Conservation (phyloP, 2,329 filamentous ascomycete species). For the Biscogniauxia sp. region DNA sequence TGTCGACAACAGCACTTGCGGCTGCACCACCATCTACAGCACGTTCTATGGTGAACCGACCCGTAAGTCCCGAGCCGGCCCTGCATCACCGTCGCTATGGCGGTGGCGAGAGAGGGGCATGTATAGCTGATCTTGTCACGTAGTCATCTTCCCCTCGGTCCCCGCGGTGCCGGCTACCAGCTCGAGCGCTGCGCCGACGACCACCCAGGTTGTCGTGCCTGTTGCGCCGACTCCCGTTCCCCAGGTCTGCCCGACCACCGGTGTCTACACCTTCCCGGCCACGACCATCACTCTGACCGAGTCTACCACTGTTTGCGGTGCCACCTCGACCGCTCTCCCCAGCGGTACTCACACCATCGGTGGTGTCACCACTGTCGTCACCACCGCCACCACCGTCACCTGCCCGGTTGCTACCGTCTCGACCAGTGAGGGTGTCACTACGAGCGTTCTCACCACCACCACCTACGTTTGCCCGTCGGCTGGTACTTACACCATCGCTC, state of each 20-base stretch:
- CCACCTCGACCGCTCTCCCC: constrained; percentile 59
- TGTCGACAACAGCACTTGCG: constrained; percentile 48
- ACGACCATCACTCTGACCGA: constrained; percentile 67
- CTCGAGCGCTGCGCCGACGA: constrained; percentile 28
- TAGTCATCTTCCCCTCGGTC: constrained; percentile 40
- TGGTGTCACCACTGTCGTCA: constrained; percentile 70
- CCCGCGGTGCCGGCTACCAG: constrained; percentile 30
- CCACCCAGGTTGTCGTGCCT: constrained; percentile 47
- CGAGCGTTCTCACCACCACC: constrained; percentile 66
- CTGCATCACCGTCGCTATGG: too few species aligned
- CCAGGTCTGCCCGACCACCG: constrained; percentile 60
- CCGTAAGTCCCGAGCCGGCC: constrained; percentile 45
- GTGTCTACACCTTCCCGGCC: constrained; percentile 73
- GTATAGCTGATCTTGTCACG: constrained; percentile 7
- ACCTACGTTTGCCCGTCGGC: constrained; percentile 70
- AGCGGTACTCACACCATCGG: constrained; percentile 67
- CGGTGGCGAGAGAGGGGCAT: background rate
- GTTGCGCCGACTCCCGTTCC: constrained; percentile 52
- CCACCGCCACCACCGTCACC: constrained; percentile 63
- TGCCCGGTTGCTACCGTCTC: constrained; percentile 68
- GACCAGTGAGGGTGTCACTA: constrained; percentile 58
- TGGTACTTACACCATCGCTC: constrained; percentile 74
- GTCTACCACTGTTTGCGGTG: constrained; percentile 65
- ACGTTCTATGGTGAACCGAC: constrained; percentile 67
- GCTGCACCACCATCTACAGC: constrained; percentile 72